Conservation (phyloP, 2,329 filamentous ascomycete genomes). For the Colletotrichum melonis region DNA sequence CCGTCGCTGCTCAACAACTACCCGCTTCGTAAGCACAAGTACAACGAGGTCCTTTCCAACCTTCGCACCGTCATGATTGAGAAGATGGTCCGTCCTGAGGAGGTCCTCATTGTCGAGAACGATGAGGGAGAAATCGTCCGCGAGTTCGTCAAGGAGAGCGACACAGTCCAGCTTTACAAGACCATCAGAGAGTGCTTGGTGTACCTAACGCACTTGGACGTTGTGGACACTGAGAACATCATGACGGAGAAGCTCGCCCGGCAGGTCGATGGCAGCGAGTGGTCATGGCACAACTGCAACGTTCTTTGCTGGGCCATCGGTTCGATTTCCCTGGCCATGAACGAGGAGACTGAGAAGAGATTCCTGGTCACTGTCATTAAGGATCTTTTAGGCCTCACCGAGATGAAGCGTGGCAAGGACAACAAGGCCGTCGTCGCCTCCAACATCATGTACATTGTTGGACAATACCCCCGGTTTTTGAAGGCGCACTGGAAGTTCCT, state of each 20-base stretch:
- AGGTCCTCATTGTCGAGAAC: conserved; percentile 99
- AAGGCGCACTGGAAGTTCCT: conserved; percentile 99
- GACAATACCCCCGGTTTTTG: conserved; percentile 96
- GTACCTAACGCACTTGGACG: conserved; percentile 96
- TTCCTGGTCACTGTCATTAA: conserved; percentile 99
- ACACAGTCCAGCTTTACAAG: conserved; percentile 99
- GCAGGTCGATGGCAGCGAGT: conserved; percentile 94
- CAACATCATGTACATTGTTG: conserved; percentile 99
- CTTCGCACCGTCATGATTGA: conserved; percentile 98
- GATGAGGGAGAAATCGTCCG: conserved; percentile 99
- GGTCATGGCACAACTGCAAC: conserved; percentile 99
- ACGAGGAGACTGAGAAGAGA: conserved; percentile 98
- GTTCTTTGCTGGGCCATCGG: conserved; percentile 99
- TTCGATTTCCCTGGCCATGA: conserved; percentile 98
- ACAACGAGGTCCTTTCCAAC: conserved; percentile 92
- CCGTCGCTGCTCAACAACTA: conserved; percentile 88
- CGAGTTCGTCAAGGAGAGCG: conserved; percentile 99
- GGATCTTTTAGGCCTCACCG: conserved; percentile 93
- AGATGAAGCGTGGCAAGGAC: conserved; percentile 99
- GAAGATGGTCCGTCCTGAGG: conserved; percentile 98
- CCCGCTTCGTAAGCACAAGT: conserved; percentile 97
- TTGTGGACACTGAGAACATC: conserved; percentile 96
- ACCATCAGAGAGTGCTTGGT: conserved; percentile 97
- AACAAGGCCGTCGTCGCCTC: conserved; percentile 99
- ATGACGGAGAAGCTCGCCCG: conserved; percentile 98